These are phyloP conservation scores for Bryoglossum gracile DNA, from an alignment of 495 filamentous ascomycete species.

Conservation along the genomic window DNA sequence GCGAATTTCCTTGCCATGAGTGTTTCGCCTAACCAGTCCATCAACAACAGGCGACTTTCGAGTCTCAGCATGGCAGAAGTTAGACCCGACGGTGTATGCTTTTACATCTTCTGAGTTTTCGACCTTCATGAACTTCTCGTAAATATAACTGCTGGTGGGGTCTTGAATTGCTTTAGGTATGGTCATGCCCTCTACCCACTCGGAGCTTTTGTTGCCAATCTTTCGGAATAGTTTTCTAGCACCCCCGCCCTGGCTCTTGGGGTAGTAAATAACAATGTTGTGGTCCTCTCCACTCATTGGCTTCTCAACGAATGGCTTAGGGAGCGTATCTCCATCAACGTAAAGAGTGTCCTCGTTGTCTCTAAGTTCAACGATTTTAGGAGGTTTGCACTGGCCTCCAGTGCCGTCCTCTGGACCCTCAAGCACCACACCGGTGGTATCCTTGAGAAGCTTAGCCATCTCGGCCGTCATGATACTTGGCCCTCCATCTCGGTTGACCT, in stretches of 20 bases:
- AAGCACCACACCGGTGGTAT: constrained; percentile 71
- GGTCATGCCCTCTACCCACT: constrained; percentile 69
- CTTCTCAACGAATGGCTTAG: constrained; percentile 97
- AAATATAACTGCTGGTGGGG: constrained; percentile 74
- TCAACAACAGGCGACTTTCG: constrained; percentile 96
- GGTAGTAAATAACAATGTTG: constrained; percentile 97
- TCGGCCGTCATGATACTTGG: constrained; percentile 69
- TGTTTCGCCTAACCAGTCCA: constrained; percentile 90
- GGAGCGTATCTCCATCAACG: constrained; percentile 74
- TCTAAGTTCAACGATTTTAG: constrained; percentile 69
- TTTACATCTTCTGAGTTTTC: constrained; percentile 98
- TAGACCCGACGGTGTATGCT: constrained; percentile 91
- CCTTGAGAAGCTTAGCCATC: constrained; percentile 67
- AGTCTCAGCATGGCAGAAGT: constrained; percentile 95
- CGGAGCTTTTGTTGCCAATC: constrained; percentile 95
- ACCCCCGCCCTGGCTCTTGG: constrained; percentile 74
- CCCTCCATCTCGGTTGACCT: constrained; percentile 91
- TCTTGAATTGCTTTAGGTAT: constrained; percentile 77
- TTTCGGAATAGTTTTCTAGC: constrained; percentile 92
- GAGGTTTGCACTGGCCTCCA: constrained; percentile 43
- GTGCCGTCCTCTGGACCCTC: constrained; percentile 67
- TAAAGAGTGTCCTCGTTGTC: constrained; percentile 82
- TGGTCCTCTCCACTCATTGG: constrained; percentile 97
- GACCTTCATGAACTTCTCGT: constrained; percentile 92
- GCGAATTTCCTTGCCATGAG: constrained; percentile 92